These are phyloP conservation scores for Penicillium sp. DNA, from an alignment of 2,329 filamentous ascomycete species.

Conservation along the genomic window DNA sequence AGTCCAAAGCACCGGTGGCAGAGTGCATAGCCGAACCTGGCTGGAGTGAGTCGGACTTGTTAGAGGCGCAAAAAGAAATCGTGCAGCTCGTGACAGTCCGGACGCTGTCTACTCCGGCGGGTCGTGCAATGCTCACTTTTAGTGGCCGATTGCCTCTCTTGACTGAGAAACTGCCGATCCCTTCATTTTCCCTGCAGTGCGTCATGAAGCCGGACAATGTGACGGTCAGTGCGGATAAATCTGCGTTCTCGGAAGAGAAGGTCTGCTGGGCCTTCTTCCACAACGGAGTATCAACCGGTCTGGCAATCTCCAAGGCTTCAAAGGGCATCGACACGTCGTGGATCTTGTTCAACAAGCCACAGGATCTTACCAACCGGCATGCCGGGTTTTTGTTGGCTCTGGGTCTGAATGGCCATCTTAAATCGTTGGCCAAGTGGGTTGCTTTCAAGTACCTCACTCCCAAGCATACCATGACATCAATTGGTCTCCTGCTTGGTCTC, in stretches of 20 bases:
- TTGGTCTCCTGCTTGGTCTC: constrained; percentile 82
- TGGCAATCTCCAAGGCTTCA: constrained; percentile 80
- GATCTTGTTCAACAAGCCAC: constrained; percentile 96
- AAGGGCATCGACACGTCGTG: constrained; percentile 96
- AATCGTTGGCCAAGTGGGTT: constrained; percentile 89
- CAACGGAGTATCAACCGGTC: constrained; percentile 81
- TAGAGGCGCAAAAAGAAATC: constrained; percentile 86
- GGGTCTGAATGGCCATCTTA: constrained; percentile 90
- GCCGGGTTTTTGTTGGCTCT: constrained; percentile 86
- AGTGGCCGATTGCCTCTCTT: constrained; percentile 77
- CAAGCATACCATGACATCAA: constrained; percentile 98
- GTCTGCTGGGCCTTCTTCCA: constrained; percentile 99
- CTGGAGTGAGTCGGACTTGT: constrained; percentile 75
- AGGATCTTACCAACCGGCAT: constrained; percentile 88
- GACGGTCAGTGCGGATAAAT: constrained; percentile 84
- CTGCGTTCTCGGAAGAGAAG: constrained; percentile 84
- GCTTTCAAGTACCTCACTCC: constrained; percentile 98
- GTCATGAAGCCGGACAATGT: constrained; percentile 86
- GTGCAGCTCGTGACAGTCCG: constrained; percentile 78
- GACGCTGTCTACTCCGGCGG: constrained; percentile 79
- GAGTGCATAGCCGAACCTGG: constrained; percentile 64
- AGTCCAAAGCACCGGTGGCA: constrained; percentile 68
- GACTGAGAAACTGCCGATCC: constrained; percentile 82
- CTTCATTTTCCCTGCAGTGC: constrained; percentile 85
- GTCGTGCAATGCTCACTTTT: constrained; percentile 79